Evolutionary conservation across 2,329 filamentous ascomycete species (phyloP).

Genomic region (Fusarium concolor): DNA sequence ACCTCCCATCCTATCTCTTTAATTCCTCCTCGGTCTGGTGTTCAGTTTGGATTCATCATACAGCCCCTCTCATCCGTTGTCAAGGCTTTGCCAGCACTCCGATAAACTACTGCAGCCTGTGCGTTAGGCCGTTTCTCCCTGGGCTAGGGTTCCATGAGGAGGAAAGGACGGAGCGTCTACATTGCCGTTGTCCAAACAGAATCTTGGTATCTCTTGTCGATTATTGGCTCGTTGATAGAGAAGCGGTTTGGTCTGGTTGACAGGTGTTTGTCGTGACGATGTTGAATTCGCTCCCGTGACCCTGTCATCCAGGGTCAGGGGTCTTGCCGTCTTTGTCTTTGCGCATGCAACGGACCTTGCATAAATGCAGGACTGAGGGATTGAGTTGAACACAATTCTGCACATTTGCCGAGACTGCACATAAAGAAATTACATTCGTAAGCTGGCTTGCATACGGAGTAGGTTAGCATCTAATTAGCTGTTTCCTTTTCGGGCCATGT

Average conservation of each 20-base stretch:
- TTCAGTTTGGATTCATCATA: conserved; percentile 1
- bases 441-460: conserved; percentile 17
- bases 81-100: conserved; percentile 7
- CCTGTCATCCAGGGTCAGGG: conserved; percentile 27
- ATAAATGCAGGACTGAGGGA: conserved; percentile 33
- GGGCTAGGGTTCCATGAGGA: conserved; percentile 17
- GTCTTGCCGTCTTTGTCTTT: conserved; percentile 19
- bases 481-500: neutral
- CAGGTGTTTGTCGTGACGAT: conserved; percentile 21
- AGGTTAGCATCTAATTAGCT: neutral
- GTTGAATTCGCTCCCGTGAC: conserved; percentile 13
- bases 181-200: conserved; percentile 28
- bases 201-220: conserved; percentile 3
- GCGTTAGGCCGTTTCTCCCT: conserved; percentile 21
- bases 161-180: conserved; percentile 5
- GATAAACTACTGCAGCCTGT: conserved; percentile 18
- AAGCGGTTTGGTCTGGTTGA: conserved; percentile 18
- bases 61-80: conserved; percentile 17
- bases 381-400: conserved; percentile 31
- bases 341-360: conserved; percentile 28
- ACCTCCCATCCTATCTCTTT: neutral
- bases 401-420: conserved; percentile 1
- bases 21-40: too few species aligned
- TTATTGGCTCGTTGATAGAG: conserved; percentile 24
- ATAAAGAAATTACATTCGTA: conserved; percentile 10